phyloP scores from a whole-genome alignment of 1,139 yeast species.

The Saccharomyces hybrid region DNA sequence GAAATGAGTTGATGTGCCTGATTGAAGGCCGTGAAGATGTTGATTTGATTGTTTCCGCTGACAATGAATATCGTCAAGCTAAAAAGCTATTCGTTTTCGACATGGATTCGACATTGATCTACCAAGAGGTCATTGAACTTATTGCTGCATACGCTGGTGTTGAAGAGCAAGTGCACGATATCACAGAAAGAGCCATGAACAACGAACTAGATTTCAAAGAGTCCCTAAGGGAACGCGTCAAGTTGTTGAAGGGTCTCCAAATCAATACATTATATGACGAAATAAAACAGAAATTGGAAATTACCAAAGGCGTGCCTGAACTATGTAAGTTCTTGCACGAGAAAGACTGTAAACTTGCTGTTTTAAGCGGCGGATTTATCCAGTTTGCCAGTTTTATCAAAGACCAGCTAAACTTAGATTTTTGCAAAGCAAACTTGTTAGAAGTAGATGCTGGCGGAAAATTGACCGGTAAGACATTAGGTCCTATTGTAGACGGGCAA shows the following conservation, averaged over 20 bases:
- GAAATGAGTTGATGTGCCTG: constrained; percentile 2
- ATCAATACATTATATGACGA: constrained; percentile 70
- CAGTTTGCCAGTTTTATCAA: constrained; percentile 80
- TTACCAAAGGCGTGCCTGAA: constrained; percentile 80
- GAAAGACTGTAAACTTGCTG: constrained; percentile 68
- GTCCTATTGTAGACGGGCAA: constrained; percentile 86
- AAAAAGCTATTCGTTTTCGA: constrained; percentile 81
- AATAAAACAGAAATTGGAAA: constrained; percentile 54
- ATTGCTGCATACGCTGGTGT: constrained; percentile 83
- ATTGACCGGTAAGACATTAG: constrained; percentile 51
- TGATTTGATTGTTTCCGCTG: constrained; percentile 44
- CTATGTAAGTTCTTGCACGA: constrained; percentile 55
- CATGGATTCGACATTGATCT: constrained; percentile 95
- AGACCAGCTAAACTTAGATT: constrained; percentile 62
- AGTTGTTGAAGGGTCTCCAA: constrained; percentile 71
- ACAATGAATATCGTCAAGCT: constrained; percentile 37
- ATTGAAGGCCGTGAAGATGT: constrained; percentile 17
- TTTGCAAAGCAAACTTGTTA: constrained; percentile 78
- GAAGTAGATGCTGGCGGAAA: constrained; percentile 45
- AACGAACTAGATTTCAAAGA: constrained; percentile 90
- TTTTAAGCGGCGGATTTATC: constrained; percentile 89
- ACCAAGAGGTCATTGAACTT: constrained; percentile 93
- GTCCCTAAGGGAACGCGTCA: constrained; percentile 69
- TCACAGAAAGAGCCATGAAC: constrained; percentile 94
- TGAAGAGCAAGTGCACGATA: constrained; percentile 65